These are phyloP conservation scores for Ilex asprella DNA, from an alignment of 257 asterid species.

Conservation along the genomic window DNA sequence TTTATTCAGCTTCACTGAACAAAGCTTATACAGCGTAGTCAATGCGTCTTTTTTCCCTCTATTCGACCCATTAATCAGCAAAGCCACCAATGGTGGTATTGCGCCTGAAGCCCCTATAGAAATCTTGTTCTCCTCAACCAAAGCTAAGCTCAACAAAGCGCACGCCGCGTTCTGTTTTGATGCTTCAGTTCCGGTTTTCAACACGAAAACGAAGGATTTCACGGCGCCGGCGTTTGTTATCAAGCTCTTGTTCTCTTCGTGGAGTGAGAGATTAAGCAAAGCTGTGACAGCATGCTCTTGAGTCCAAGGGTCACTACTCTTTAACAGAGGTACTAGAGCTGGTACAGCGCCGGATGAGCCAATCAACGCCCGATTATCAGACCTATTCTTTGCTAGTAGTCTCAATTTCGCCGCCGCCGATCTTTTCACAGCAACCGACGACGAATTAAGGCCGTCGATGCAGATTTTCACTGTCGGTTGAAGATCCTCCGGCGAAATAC, in stretches of 20 bases:
- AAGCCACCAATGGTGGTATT: slow-evolving; percentile 68
- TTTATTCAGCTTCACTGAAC: slow-evolving; percentile 64
- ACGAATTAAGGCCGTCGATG: slow-evolving; percentile 57
- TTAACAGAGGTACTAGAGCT: slow-evolving; percentile 65
- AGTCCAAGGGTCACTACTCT: slow-evolving; percentile 67
- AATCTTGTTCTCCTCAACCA: slow-evolving; percentile 70
- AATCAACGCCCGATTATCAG: slow-evolving; percentile 81
- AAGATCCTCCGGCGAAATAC: slow-evolving; percentile 84
- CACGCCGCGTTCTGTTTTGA: slow-evolving; percentile 97
- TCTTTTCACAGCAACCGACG: slow-evolving; percentile 58
- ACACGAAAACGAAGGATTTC: slow-evolving; percentile 66
- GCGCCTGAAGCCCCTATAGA: slow-evolving; percentile 92
- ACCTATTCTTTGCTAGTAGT: slow-evolving; percentile 67
- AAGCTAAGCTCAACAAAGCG: slow-evolving; percentile 69
- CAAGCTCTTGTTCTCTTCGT: slow-evolving; percentile 54
- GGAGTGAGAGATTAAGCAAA: slow-evolving; percentile 73
- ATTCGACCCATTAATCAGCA: slow-evolving; percentile 64
- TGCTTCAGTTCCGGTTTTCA: slow-evolving; percentile 76
- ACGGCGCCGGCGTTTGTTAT: slow-evolving; percentile 56
- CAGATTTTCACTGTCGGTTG: slow-evolving; percentile 84
- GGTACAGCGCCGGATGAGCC: slow-evolving; percentile 89
- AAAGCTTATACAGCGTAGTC: slow-evolving; percentile 79
- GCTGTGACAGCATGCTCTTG: slow-evolving; percentile 96
- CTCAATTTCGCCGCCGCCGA: slow-evolving; percentile 88
- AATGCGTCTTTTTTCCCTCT: slow-evolving; percentile 89